Conservation (phyloP, 2,329 filamentous ascomycete species). For the Zasmidium angulare region DNA sequence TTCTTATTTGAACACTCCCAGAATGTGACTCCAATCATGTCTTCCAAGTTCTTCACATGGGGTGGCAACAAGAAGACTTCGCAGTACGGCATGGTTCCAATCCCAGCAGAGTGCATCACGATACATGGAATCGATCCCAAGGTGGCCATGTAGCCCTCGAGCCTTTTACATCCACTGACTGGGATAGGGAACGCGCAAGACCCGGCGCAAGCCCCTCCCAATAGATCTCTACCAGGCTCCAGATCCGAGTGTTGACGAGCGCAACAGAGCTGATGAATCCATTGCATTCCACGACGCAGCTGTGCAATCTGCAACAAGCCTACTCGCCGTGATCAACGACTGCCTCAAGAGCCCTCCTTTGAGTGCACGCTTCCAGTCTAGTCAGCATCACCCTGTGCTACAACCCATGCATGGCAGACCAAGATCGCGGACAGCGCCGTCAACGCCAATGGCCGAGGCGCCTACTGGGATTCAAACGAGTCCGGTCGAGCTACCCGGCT, state of each 20-base stretch:
- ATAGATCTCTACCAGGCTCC: constrained; percentile 22
- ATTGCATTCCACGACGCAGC: constrained; percentile 33
- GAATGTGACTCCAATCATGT: constrained; percentile 30
- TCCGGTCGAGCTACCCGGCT: constrained; percentile 31
- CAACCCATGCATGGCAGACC: constrained; percentile 39
- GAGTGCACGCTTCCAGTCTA: constrained; percentile 30
- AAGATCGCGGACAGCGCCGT: constrained; percentile 42
- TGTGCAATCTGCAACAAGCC: constrained; percentile 33
- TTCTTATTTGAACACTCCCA: not conserved
- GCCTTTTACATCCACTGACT: not conserved
- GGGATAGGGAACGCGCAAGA: not conserved
- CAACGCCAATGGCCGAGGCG: constrained; percentile 36
- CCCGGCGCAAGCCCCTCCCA: constrained; percentile 25
- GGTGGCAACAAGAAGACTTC: constrained; percentile 28
- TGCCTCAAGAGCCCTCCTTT: constrained; percentile 43
- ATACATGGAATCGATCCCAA: constrained; percentile 19
- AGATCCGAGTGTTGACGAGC: constrained; percentile 4
- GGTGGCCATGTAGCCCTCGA: not conserved
- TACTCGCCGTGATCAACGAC: constrained; percentile 44
- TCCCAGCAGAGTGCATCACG: constrained; percentile 33
- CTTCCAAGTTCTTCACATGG: constrained; percentile 45
- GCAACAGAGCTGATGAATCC: constrained; percentile 23
- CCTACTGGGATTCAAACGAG: constrained; percentile 14
- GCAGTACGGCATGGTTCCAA: constrained; percentile 40
- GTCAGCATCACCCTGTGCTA: constrained; percentile 31